Evolutionary conservation across 1,284 basidiomycete genomes (phyloP), one percentile per base, ranked within the genome.

Genomic region (Golubevia sp.): DNA sequence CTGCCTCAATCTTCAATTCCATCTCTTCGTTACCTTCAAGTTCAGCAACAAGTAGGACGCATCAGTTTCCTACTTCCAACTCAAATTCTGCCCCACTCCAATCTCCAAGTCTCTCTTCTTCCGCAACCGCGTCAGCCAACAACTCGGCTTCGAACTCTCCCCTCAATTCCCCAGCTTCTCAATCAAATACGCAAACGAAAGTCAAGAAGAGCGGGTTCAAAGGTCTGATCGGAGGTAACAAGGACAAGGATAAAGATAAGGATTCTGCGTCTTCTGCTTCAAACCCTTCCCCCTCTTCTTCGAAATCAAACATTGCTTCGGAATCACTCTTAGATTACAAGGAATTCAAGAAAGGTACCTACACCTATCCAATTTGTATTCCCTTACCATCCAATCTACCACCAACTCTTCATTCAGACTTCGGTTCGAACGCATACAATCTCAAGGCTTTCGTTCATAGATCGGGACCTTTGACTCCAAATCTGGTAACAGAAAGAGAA

Each of bases 281-380:
- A 61, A 15, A 26, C 50, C 48, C 67, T 66, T 2, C 61, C 69
- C 4, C 69, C 50, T 53, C 67, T 66, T 2, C 61, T 68, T 6
- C 69, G 73, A 6, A 75, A 64, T 20, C 76, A 77, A 15, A 64
- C 78, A 76, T 77, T 30, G 67, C 66, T 20, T 85, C 85, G 52
- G 89, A 90, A 11, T n/a, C n/a, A n/a, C n/a, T n/a, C n/a, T n/a
- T n/a, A n/a, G n/a, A n/a, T n/a, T 97, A 93, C 91, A 91, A 91
- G 74, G 91, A 97, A 84, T 96, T 97, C 84, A 89, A 91, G 71
- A 91, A 92, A 86, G 94, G 94, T 38, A 91, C 90, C 3, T 97
- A 98, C 84, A 94, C 91, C 50, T 99, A 94, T 83, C 94, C 95
- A 0, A 92, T 99, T 75, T 92, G 92, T 20, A 93, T 98, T 83